Conservation (phyloP, 2,329 filamentous ascomycete species). For the Diaporthe vaccinii region DNA sequence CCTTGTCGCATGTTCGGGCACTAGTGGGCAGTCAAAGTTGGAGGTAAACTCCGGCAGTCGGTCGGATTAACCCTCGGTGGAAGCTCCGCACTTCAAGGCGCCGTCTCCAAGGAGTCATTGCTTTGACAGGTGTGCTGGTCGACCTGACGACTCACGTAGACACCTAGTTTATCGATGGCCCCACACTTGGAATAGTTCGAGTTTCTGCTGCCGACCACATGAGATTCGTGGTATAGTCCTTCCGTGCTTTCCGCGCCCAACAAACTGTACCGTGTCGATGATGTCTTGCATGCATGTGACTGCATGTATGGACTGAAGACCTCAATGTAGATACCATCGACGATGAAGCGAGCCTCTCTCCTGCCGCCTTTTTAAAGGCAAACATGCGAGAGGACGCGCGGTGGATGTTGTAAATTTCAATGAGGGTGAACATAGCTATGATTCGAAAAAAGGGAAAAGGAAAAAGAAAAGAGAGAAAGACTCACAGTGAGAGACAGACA, state of each 20-base stretch:
- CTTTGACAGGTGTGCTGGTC: background rate
- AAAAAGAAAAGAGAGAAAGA: too few relatives aligned
- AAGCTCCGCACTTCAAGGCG: background rate
- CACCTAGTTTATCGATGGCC: background rate
- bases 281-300: background rate
- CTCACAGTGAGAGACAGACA: too few relatives aligned
- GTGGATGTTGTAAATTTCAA: background rate
- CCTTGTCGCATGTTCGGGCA: background rate
- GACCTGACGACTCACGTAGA: background rate
- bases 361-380: background rate
- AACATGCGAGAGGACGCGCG: background rate
- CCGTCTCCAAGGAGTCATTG: background rate
- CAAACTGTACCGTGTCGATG: background rate
- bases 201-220: background rate
- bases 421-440: conserved; percentile 1
- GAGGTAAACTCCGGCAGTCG: too few relatives aligned
- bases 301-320: background rate
- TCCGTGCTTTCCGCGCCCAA: background rate
- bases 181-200: background rate
- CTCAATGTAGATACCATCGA: background rate
- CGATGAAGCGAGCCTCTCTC: background rate
- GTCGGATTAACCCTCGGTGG: background rate
- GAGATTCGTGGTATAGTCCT: background rate
- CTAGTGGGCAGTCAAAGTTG: too few relatives aligned
- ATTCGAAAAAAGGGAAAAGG: background rate